Conservation (phyloP, 2,329 filamentous ascomycete genomes). For the Colletotrichum agaves region DNA sequence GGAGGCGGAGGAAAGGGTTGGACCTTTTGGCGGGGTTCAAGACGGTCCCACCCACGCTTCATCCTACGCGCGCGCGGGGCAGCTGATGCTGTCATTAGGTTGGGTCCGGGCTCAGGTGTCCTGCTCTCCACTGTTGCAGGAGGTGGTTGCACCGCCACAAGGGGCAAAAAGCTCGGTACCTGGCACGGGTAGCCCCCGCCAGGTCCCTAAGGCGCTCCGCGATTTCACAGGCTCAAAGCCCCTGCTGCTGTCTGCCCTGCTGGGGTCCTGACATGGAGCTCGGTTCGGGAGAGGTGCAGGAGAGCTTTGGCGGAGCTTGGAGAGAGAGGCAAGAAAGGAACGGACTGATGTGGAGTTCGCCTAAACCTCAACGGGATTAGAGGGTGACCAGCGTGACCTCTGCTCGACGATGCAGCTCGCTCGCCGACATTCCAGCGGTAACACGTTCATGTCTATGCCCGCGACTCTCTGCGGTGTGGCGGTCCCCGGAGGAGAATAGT, state of each 20-base stretch:
- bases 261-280: background rate
- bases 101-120: background rate
- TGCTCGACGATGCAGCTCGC: constrained; percentile 6
- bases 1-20: constrained; percentile 30
- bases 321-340: background rate
- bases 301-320: constrained; percentile 20
- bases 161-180: background rate
- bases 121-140: background rate
- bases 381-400: background rate
- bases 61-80: constrained; percentile 38
- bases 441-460: too few relatives aligned
- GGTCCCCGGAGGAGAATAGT: too few relatives aligned
- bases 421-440: background rate
- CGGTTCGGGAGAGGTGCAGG: constrained; percentile 11
- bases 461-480: too few relatives aligned
- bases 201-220: background rate
- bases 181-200: background rate
- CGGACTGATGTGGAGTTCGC: constrained; percentile 16
- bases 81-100: constrained; percentile 36
- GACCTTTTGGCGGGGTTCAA: constrained; percentile 35
- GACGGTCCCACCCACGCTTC: constrained; percentile 27
- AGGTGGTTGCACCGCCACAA: constrained; percentile 32
- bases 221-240: background rate
- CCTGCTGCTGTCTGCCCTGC: background rate
- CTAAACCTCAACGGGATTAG: constrained; percentile 8